Conservation (phyloP, 768 basidiomycete species). For the Aureoboletus auriporus region DNA sequence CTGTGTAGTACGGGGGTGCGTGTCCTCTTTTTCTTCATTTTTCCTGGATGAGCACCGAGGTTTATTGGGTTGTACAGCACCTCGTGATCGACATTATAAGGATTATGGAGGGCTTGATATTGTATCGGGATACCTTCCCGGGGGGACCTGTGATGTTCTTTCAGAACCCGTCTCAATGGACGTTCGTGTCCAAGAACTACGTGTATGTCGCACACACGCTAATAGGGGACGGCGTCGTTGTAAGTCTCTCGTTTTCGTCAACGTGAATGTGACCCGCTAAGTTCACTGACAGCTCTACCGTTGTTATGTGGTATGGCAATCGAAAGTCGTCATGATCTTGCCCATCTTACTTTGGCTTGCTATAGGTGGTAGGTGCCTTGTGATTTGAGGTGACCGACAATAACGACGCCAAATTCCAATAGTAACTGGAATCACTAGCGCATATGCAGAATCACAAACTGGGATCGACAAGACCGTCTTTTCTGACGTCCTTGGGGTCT, state of each 20-base stretch:
- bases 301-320: conserved; percentile 7
- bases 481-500: not conserved
- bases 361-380: not conserved
- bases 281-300: conserved; percentile 7
- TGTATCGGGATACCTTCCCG: conserved; percentile 12
- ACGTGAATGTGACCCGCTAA: not conserved
- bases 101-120: conserved; percentile 20
- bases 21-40: not conserved
- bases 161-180: conserved; percentile 13
- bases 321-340: conserved; percentile 4
- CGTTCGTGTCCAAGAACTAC: conserved; percentile 2
- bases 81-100: conserved; percentile 21
- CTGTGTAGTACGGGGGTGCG: conserved; percentile 24
- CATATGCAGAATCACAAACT: not conserved
- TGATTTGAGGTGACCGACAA: not conserved
- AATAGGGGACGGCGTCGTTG: conserved; percentile 7
- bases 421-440: conserved; percentile 2
- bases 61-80: conserved; percentile 12
- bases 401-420: not conserved
- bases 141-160: conserved; percentile 27
- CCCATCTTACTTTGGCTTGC: conserved; percentile 7
- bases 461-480: not conserved
- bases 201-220: conserved; percentile 4
- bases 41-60: no score
- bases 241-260: not conserved